Percentiles rank a stretch among this genome's conserved stretches.
These are phyloP conservation scores for Allium fistulosum DNA, from an alignment of 106 monocot species.

Conservation along the genomic window DNA sequence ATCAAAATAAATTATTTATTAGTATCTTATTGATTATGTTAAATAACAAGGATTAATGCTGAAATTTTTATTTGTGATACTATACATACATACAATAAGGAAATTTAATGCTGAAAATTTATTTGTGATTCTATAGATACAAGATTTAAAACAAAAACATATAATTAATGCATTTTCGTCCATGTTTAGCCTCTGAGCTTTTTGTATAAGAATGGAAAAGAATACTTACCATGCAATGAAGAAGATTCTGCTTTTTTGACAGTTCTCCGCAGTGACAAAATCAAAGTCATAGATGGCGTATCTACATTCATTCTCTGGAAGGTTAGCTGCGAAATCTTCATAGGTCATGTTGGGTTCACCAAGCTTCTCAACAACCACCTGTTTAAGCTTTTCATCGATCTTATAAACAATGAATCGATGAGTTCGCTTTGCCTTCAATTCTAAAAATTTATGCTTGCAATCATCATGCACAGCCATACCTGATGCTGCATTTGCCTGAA, in stretches of 20 bases:
- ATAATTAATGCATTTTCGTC: too few species aligned
- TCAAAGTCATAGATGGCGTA: neutral
- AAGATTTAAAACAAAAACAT: too few species aligned
- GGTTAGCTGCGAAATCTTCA: constrained; percentile 36
- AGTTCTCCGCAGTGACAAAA: neutral
- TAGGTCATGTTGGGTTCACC: constrained; percentile 47
- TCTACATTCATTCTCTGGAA: constrained; percentile 15
- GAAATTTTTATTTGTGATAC: too few species aligned
- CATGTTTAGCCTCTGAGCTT: too few species aligned
- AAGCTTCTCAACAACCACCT: constrained; percentile 41
- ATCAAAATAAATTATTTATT: too few species aligned
- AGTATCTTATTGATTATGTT: too few species aligned
- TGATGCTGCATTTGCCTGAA: constrained; percentile 49
- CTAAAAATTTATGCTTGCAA: constrained; percentile 46
- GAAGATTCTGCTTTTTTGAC: constrained; percentile 2
- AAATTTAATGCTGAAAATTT: too few species aligned
- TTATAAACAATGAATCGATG: constrained; percentile 53
- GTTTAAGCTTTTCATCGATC: constrained; percentile 53
- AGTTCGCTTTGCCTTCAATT: constrained; percentile 50
- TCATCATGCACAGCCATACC: constrained; percentile 50
- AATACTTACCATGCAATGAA: constrained; percentile 1
- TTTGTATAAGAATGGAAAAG: neutral
- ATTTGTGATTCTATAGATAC: too few species aligned
- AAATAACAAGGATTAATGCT: too few species aligned
- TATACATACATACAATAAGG: too few species aligned